phyloP scores from a whole-genome alignment of 106 monocot species.

The Platanthera guangdongensis region DNA sequence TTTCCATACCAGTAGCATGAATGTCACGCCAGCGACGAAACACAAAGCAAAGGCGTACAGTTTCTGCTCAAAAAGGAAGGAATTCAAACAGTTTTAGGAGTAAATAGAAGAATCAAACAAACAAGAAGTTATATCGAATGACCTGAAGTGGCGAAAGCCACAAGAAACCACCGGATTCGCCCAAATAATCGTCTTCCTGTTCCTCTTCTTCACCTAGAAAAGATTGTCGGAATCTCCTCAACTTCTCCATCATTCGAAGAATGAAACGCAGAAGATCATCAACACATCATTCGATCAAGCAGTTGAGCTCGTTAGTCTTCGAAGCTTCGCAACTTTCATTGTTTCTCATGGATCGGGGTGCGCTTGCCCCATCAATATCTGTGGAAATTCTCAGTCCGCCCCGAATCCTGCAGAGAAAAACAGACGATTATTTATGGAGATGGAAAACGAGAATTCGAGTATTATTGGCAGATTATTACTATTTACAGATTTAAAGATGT shows the following conservation, averaged over 20 bases:
- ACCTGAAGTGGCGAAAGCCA: constrained; percentile 78
- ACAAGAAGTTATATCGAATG: background rate
- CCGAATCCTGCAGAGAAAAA: no score
- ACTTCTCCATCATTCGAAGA: constrained; percentile 29
- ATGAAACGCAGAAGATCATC: background rate
- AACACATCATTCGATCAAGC: background rate
- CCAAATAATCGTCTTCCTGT: constrained; percentile 48
- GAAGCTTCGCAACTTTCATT: no score
- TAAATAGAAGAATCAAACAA: background rate
- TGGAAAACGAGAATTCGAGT: no score
- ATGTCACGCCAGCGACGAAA: constrained; percentile 56
- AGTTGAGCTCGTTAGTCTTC: background rate
- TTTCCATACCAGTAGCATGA: constrained; percentile 66
- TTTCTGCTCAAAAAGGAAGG: constrained; percentile 35
- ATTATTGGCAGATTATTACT: no score
- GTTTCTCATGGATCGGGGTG: no score
- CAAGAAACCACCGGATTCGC: constrained; percentile 39
- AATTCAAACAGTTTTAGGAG: background rate
- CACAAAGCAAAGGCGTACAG: constrained; percentile 68
- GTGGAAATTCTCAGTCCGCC: no score
- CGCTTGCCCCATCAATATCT: no score
- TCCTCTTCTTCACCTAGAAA: constrained; percentile 35
- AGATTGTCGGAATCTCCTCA: constrained; percentile 40
- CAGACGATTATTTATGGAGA: no score
- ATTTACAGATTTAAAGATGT: no score